Conservation (phyloP, 2,329 filamentous ascomycete genomes). For the Diaporthe nobilis region DNA sequence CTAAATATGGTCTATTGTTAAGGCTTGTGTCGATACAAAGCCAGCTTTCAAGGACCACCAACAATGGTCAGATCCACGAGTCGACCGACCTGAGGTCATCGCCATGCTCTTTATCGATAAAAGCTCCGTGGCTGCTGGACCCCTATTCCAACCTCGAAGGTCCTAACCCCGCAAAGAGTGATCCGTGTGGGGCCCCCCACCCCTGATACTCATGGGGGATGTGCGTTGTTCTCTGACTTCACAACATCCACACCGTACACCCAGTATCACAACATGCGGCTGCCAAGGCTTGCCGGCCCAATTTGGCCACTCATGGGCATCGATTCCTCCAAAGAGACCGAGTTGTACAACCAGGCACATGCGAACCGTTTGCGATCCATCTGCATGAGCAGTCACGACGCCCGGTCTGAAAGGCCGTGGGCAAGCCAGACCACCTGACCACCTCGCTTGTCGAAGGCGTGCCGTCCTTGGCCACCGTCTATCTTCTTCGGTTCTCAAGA, state of each 20-base stretch:
- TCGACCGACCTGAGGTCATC: slow-evolving; percentile 20
- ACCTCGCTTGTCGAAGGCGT: neutral
- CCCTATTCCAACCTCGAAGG: neutral
- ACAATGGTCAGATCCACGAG: no score
- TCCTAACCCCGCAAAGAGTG: slow-evolving; percentile 3
- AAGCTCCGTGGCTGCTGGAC: neutral
- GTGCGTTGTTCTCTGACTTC: neutral
- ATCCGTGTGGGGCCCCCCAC: neutral
- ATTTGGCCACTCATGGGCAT: neutral
- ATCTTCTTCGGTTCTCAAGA: neutral
- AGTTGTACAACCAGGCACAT: neutral
- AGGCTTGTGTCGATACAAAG: no score
- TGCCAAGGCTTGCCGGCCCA: neutral
- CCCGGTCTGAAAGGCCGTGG: neutral
- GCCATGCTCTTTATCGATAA: slow-evolving; percentile 32
- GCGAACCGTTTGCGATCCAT: slow-evolving; percentile 1
- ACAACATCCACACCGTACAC: neutral
- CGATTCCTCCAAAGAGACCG: neutral
- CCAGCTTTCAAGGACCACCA: neutral
- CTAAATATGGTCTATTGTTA: neutral
- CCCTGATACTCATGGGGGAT: neutral
- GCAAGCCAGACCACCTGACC: neutral
- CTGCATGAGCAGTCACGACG: neutral
- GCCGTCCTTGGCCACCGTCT: neutral
- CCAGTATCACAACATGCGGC: neutral